phyloP scores from a whole-genome alignment of 2,329 filamentous ascomycete species.

The Zelopaecilomyces penicillatus region DNA sequence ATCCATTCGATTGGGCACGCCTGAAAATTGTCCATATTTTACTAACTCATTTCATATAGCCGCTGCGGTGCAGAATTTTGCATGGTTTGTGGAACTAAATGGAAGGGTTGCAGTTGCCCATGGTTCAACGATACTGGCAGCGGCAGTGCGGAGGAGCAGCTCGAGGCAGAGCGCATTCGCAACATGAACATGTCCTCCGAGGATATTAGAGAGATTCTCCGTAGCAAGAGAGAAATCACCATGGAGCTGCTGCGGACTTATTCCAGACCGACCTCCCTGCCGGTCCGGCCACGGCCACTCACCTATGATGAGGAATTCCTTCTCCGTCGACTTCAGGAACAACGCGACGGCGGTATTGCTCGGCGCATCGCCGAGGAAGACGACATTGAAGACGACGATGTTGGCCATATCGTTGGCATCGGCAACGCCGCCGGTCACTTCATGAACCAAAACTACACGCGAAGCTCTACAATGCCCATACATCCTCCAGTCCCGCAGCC shows the following conservation, averaged over 20 bases:
- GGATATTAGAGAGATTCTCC: constrained; percentile 7
- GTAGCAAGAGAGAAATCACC: constrained; percentile 2
- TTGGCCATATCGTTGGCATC: constrained; percentile 32
- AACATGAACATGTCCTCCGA: constrained; percentile 40
- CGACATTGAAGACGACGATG: constrained; percentile 16
- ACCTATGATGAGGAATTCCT: constrained; percentile 41
- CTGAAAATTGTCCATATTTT: background rate
- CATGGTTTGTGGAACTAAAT: constrained; percentile 73
- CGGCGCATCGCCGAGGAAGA: constrained; percentile 14
- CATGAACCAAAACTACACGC: constrained; percentile 50
- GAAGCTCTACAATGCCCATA: constrained; percentile 20
- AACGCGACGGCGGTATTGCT: constrained; percentile 34
- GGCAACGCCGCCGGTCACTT: constrained; percentile 49
- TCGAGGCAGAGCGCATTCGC: constrained; percentile 34
- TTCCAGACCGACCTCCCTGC: constrained; percentile 10
- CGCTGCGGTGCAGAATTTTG: constrained; percentile 80
- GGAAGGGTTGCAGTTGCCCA: constrained; percentile 77
- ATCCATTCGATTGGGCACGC: background rate
- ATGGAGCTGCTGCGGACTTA: constrained; percentile 8
- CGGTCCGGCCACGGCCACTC: constrained; percentile 16
- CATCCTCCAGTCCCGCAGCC: constrained; percentile 12
- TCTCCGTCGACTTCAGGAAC: constrained; percentile 38
- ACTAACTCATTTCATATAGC: constrained; percentile 28
- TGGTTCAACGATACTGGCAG: constrained; percentile 60
- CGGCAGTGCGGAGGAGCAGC: constrained; percentile 4